Evolutionary conservation across 345 rosid genomes (phyloP).

Genomic region (Laguncularia racemosa): DNA sequence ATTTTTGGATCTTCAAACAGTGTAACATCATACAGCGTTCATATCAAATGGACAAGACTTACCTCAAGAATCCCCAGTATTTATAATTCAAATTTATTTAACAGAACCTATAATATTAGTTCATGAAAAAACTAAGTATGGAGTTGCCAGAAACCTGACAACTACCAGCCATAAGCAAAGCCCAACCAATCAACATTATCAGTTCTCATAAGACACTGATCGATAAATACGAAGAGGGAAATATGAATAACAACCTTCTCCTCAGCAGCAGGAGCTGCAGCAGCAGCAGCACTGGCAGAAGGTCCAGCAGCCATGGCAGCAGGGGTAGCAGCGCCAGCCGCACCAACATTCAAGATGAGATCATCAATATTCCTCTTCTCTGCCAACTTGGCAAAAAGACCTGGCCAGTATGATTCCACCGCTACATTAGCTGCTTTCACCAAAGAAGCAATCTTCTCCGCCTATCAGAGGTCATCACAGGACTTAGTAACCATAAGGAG

Average conservation of each 20-base stretch:
- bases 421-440: slow-evolving; percentile 42
- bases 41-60: too few species aligned
- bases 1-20: too few species aligned
- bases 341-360: slow-evolving; percentile 39
- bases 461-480: slow-evolving; percentile 15
- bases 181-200: background rate
- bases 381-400: slow-evolving; percentile 52
- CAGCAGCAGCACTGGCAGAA: slow-evolving; percentile 18
- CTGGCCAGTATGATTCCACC: slow-evolving; percentile 63
- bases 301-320: slow-evolving; percentile 24
- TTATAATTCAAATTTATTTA: too few species aligned
- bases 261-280: slow-evolving; percentile 35
- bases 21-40: too few species aligned
- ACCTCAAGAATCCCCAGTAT: too few species aligned
- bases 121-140: too few species aligned
- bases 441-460: slow-evolving; percentile 52
- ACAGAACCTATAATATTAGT: too few species aligned
- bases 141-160: too few species aligned
- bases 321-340: slow-evolving; percentile 38
- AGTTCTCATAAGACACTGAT: background rate
- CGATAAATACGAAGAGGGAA: background rate
- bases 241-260: slow-evolving; percentile 20
- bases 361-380: slow-evolving; percentile 46
- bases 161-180: background rate
- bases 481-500: background rate